Evolutionary conservation across 306 rosid genomes (phyloP).

Genomic region (Medicago ruthenica): DNA sequence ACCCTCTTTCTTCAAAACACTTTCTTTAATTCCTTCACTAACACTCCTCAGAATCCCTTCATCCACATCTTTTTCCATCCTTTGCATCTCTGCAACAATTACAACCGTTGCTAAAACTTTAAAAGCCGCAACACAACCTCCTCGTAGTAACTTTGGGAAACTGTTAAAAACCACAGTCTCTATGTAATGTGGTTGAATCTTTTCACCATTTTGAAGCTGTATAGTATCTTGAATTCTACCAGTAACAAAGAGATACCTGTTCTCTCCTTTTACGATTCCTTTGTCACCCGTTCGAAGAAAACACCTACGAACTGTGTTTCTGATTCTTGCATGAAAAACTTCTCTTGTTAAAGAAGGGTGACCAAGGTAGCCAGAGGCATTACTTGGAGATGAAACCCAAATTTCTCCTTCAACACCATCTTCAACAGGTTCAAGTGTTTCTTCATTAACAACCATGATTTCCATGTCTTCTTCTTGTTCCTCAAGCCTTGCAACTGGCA

Average conservation of each 20-base stretch:
- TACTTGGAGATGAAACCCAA: conserved; percentile 85
- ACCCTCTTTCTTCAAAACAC: conserved; percentile 52
- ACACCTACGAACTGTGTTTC: conserved; percentile 42
- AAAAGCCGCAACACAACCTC: conserved; percentile 71
- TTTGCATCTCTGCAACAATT: conserved; percentile 74
- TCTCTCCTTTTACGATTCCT: conserved; percentile 69
- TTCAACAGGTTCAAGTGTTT: conserved; percentile 64
- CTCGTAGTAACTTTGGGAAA: conserved; percentile 56
- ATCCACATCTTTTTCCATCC: conserved; percentile 36
- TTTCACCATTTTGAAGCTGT: conserved; percentile 46
- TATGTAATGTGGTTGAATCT: conserved; percentile 69
- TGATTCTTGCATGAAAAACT: conserved; percentile 56
- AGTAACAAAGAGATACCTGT: conserved; percentile 63
- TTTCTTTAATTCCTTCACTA: conserved; percentile 55
- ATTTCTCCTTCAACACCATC: conserved; percentile 87
- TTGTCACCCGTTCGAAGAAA: conserved; percentile 77
- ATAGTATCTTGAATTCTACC: conserved; percentile 70
- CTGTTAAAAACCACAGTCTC: conserved; percentile 63
- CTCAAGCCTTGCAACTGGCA: conserved; percentile 69
- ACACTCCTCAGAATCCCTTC: conserved; percentile 42
- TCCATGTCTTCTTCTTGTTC: conserved; percentile 66
- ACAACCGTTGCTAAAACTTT: conserved; percentile 34
- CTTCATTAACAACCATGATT: conserved; percentile 65
- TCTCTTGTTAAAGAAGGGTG: conserved; percentile 70
- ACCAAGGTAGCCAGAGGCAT: conserved; percentile 72